phyloP scores from a whole-genome alignment of 78 protist genomes.

The Diacronema lutheri region DNA sequence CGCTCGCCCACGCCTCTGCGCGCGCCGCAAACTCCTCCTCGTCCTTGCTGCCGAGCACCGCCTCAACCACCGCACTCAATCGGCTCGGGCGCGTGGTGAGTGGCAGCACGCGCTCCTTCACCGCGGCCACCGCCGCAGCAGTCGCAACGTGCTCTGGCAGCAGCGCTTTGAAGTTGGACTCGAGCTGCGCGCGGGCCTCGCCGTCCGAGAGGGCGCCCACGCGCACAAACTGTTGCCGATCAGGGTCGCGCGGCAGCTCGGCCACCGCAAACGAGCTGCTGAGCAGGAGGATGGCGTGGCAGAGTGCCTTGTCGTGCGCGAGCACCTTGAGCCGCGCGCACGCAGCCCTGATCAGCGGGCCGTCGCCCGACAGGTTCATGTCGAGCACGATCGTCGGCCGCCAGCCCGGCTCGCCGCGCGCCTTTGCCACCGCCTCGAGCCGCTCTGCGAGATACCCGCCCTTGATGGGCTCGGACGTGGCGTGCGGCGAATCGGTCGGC shows the following conservation, averaged over 20 bases:
- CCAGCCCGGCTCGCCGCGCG: slow-evolving; percentile 8
- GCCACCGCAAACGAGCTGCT: neutral
- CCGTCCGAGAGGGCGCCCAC: neutral
- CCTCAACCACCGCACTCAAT: neutral
- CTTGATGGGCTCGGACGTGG: neutral
- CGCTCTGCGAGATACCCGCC: neutral
- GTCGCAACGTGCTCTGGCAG: neutral
- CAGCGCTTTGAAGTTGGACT: neutral
- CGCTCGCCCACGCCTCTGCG: neutral
- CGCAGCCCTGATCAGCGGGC: neutral
- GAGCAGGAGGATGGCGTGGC: neutral
- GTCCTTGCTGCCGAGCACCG: neutral
- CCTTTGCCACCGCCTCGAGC: neutral
- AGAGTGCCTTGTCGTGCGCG: neutral
- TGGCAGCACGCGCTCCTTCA: too few species aligned
- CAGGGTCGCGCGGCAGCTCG: neutral
- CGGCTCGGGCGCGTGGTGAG: neutral
- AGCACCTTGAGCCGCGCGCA: neutral
- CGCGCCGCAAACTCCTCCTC: neutral
- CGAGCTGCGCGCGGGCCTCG: neutral
- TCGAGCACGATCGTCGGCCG: slow-evolving; percentile 8
- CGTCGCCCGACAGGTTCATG: neutral
- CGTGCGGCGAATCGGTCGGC: too few species aligned
- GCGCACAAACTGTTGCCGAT: neutral
- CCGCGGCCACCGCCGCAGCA: neutral